phyloP scores from a whole-genome alignment of 495 filamentous ascomycete genomes.

The Aspergillus leporis region DNA sequence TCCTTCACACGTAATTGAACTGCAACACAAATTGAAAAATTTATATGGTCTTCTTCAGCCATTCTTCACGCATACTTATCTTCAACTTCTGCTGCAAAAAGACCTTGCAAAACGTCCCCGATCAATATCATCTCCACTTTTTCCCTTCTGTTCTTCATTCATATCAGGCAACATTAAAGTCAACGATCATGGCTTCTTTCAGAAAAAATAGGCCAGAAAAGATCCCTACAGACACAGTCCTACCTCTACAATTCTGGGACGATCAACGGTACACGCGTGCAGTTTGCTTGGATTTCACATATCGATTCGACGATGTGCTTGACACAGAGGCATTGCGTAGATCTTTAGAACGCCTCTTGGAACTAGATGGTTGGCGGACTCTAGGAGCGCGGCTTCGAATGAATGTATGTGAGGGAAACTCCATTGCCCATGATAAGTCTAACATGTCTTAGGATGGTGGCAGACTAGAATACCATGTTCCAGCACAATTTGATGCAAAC shows the following conservation, averaged over 20 bases:
- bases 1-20: too few species aligned
- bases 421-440: background rate
- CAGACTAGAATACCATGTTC: constrained; percentile 46
- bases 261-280: background rate
- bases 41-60: too few species aligned
- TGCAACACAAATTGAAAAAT: too few species aligned
- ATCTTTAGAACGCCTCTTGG: constrained; percentile 35
- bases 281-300: constrained; percentile 7
- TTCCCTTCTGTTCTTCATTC: too few species aligned
- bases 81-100: too few species aligned
- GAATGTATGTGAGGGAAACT: background rate
- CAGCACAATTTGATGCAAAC: constrained; percentile 27
- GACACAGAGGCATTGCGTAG: constrained; percentile 41
- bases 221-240: background rate
- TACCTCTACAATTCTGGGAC: background rate
- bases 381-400: constrained; percentile 44
- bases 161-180: too few species aligned
- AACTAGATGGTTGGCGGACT: constrained; percentile 43
- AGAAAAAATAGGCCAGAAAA: background rate
- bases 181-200: too few species aligned
- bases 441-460: constrained; percentile 17
- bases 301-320: constrained; percentile 51
- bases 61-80: too few species aligned
- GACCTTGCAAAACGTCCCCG: too few species aligned
- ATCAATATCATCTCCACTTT: too few species aligned